A percentile compares a stretch with the other conserved stretches of the same genome.
Evolutionary conservation across 768 basidiomycete genomes (phyloP).

Genomic region (Fomitopsis serialis): DNA sequence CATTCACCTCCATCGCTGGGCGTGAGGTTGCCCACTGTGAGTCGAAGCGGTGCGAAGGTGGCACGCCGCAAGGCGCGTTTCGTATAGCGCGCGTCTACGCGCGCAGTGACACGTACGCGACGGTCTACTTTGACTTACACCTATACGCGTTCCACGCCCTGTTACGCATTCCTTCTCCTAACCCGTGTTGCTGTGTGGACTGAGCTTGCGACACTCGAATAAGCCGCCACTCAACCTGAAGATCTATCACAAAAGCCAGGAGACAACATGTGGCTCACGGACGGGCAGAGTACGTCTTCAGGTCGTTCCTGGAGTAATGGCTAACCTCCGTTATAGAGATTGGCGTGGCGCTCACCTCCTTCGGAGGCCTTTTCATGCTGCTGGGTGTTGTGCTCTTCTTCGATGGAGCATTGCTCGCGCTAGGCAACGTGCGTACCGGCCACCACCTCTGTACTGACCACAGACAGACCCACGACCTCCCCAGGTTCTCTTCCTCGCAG

Average conservation of each 20-base stretch:
- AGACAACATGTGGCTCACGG: slow-evolving; percentile 56
- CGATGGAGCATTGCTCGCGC: slow-evolving; percentile 89
- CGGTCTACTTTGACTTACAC: background rate
- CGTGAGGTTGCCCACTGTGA: too few relatives aligned
- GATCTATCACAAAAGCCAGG: background rate
- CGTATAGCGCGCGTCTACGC: slow-evolving; percentile 1
- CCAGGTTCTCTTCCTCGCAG: slow-evolving; percentile 86
- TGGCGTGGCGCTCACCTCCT: slow-evolving; percentile 93
- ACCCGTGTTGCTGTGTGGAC: too few relatives aligned
- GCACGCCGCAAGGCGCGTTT: background rate
- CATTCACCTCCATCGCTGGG: background rate
- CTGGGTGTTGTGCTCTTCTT: slow-evolving; percentile 95
- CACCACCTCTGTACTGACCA: background rate
- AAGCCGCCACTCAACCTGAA: background rate
- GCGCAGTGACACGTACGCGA: background rate
- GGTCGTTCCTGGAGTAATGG: background rate
- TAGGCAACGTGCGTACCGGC: slow-evolving; percentile 80
- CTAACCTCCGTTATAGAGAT: slow-evolving; percentile 55
- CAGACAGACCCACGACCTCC: background rate
- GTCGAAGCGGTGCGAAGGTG: too few relatives aligned
- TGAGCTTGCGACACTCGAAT: background rate
- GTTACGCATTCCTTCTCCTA: background rate
- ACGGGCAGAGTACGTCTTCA: slow-evolving; percentile 51
- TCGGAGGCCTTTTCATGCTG: slow-evolving; percentile 93
- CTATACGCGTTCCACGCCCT: background rate